These are phyloP conservation scores for Pythium brassicae DNA, from an alignment of 352 stramenopile genomes.

Conservation along the genomic window DNA sequence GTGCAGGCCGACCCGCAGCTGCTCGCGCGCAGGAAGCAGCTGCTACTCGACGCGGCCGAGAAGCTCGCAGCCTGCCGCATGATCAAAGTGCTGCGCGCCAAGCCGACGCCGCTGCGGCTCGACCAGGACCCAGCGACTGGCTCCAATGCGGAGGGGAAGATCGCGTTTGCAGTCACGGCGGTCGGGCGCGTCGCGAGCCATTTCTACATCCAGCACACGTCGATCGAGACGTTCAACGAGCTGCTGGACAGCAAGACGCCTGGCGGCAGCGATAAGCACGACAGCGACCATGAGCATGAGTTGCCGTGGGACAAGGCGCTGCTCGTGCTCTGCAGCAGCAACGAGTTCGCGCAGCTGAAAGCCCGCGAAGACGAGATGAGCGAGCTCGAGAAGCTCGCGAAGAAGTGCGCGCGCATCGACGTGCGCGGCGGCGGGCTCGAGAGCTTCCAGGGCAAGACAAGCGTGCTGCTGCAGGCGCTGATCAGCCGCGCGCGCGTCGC, in stretches of 20 bases:
- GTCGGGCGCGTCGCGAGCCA: slow-evolving; percentile 97
- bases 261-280: slow-evolving; percentile 10
- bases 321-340: slow-evolving; percentile 70
- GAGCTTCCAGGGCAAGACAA: slow-evolving; percentile 93
- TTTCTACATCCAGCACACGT: slow-evolving; percentile 99
- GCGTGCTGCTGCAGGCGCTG: slow-evolving; percentile 93
- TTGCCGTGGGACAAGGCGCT: slow-evolving; percentile 68
- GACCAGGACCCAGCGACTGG: slow-evolving; percentile 12
- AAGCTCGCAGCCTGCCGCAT: slow-evolving; percentile 75
- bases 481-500: slow-evolving; percentile 78
- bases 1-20: slow-evolving; percentile 89
- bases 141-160: slow-evolving; percentile 35
- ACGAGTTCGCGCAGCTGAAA: slow-evolving; percentile 96
- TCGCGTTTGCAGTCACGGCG: slow-evolving; percentile 91
- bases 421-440: slow-evolving; percentile 90
- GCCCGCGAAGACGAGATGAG: slow-evolving; percentile 94
- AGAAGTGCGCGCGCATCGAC: slow-evolving; percentile 86
- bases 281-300: slow-evolving; percentile 27
- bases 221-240: slow-evolving; percentile 98
- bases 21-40: slow-evolving; percentile 47
- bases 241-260: slow-evolving; percentile 56
- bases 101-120: slow-evolving; percentile 17
- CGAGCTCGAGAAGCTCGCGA: slow-evolving; percentile 92
- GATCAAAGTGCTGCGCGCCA: slow-evolving; percentile 78
- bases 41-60: slow-evolving; percentile 73